These are phyloP conservation scores for Penstemon newberryi DNA, from an alignment of 257 asterid genomes.

Conservation along the genomic window DNA sequence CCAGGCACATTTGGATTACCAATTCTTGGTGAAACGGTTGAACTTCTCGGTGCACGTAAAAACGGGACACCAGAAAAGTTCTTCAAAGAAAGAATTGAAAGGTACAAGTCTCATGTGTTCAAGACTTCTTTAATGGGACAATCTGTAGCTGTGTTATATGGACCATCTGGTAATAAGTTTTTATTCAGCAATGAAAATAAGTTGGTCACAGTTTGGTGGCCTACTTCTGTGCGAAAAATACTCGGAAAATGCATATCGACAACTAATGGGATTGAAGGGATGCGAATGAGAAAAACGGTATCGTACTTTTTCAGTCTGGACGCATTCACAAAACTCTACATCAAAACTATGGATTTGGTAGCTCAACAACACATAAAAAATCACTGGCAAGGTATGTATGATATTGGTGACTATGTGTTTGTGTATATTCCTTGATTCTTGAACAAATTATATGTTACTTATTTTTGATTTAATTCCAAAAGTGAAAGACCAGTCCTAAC, in stretches of 20 bases:
- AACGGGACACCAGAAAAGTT: conserved; percentile 32
- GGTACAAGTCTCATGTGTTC: conserved; percentile 37
- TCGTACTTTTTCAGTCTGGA: conserved; percentile 45
- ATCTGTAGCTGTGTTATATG: conserved; percentile 41
- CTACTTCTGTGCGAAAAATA: conserved; percentile 33
- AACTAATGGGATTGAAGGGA: conserved; percentile 39
- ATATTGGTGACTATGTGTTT: conserved; percentile 10
- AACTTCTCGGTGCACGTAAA: too few relatives aligned
- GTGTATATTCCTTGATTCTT: too few relatives aligned
- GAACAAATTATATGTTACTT: too few relatives aligned
- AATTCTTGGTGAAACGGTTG: too few relatives aligned
- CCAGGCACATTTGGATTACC: too few relatives aligned
- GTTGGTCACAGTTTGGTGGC: conserved; percentile 54
- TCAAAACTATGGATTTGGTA: conserved; percentile 35
- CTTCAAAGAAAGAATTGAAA: conserved; percentile 34
- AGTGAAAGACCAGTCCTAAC: too few relatives aligned
- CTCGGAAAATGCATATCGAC: conserved; percentile 36
- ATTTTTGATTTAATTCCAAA: too few relatives aligned
- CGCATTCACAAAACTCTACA: conserved; percentile 40
- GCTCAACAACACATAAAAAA: conserved; percentile 40
- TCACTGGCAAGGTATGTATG: conserved; percentile 44
- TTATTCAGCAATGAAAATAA: conserved; percentile 54
- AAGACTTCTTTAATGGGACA: conserved; percentile 43
- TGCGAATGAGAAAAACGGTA: conserved; percentile 43
- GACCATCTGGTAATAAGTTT: conserved; percentile 49